Conservation (phyloP, 345 rosid species). For the Citrus reticulata region DNA sequence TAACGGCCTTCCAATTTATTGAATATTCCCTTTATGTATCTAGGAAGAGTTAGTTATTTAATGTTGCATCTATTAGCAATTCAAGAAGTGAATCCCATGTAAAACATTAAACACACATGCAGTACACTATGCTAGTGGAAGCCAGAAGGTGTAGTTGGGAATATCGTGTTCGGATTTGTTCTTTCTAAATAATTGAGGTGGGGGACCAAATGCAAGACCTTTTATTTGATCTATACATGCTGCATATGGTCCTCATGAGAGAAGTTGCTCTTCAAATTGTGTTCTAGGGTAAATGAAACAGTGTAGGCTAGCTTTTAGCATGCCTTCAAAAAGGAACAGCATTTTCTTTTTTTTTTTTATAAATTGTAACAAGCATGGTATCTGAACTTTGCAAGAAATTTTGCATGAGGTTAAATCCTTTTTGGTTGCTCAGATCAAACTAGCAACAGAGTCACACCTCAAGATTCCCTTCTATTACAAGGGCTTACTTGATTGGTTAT, state of each 20-base stretch:
- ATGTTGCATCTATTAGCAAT: not conserved
- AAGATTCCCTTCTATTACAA: not conserved
- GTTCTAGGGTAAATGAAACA: conserved; percentile 1
- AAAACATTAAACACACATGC: not conserved
- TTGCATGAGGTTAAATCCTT: not conserved
- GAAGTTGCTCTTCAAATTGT: conserved; percentile 6
- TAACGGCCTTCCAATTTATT: not conserved
- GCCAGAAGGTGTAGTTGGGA: not conserved
- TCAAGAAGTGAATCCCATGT: not conserved
- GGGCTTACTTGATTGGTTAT: not conserved
- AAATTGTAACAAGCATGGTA: not conserved
- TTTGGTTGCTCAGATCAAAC: not conserved
- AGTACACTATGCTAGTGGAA: conserved; percentile 4
- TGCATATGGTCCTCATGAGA: not conserved
- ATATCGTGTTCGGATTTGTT: not conserved
- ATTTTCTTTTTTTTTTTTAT: not conserved
- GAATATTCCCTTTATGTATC: not conserved
- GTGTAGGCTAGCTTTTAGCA: conserved; percentile 12
- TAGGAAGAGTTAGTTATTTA: not conserved
- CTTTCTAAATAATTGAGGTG: conserved; percentile 17
- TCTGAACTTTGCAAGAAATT: not conserved
- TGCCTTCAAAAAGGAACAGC: not conserved
- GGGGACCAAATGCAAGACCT: conserved; percentile 21
- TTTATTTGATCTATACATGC: not conserved
- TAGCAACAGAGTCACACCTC: not conserved